Evolutionary conservation across 2,329 filamentous ascomycete genomes (phyloP).

Genomic region (Grosmannia penicillata): DNA sequence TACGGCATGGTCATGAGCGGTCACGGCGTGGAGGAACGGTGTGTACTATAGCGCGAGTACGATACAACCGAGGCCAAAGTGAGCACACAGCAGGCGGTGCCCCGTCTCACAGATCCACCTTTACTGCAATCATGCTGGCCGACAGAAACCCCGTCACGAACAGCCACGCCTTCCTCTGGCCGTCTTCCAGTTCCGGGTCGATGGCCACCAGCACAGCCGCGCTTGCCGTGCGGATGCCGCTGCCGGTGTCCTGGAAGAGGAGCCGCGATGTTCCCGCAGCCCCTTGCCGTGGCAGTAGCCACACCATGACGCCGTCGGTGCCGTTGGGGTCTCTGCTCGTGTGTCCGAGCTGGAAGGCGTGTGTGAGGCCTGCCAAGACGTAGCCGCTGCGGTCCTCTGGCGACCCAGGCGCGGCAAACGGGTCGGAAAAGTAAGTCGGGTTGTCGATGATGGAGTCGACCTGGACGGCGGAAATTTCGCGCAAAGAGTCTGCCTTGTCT

Average conservation of each 20-base stretch:
- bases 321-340: slow-evolving; percentile 19
- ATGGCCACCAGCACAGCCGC: slow-evolving; percentile 37
- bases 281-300: slow-evolving; percentile 16
- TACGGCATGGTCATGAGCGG: no score
- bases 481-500: slow-evolving; percentile 13
- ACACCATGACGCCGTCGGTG: slow-evolving; percentile 30
- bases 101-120: slow-evolving; percentile 29
- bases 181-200: slow-evolving; percentile 26
- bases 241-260: slow-evolving; percentile 43
- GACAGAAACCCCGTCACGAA: slow-evolving; percentile 42
- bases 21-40: no score
- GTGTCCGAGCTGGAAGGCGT: slow-evolving; percentile 21
- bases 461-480: slow-evolving; percentile 21
- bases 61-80: no score
- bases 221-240: slow-evolving; percentile 31
- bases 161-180: slow-evolving; percentile 36
- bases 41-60: no score
- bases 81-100: background rate
- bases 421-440: slow-evolving; percentile 40
- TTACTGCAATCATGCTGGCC: slow-evolving; percentile 31
- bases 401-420: slow-evolving; percentile 22
- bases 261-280: slow-evolving; percentile 21
- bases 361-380: slow-evolving; percentile 31
- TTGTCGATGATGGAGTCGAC: slow-evolving; percentile 38
- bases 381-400: slow-evolving; percentile 36